Evolutionary conservation across 1,284 basidiomycete species (phyloP), one percentile per base, ranked within the genome.

Genomic region (Pseudozyma flocculosa): DNA sequence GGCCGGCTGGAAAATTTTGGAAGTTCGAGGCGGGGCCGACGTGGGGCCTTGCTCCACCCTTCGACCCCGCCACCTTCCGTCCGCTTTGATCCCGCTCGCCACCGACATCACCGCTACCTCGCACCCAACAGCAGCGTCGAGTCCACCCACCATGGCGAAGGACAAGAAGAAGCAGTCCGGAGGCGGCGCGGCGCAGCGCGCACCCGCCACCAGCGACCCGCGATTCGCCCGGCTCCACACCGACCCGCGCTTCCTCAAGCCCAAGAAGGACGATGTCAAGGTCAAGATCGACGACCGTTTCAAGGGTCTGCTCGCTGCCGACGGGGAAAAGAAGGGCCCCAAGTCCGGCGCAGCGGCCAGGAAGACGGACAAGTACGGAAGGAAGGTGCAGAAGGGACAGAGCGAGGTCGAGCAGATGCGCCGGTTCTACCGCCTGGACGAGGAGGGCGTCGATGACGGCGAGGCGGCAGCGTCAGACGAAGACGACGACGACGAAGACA

Each of bases 221-320:
- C 70, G 94, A 32, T 97, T 98, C 79, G 85, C 89, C 29, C 84
- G 89, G 52, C 82, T 97, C 47, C 88, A 87, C 78, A 87, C 89
- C 26, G 94, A 98, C 79, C 94, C 94, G 48, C 86, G 94, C 50
- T 98, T 98, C 81, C 83, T 93, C 34, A 84, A 85, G 21, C 88
- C 89, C 0, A 89, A 86, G 74, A 88, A 87, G 78, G 86, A 88
- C 43, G 82, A 86, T 48, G 82, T 86, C 67, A 95, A 93, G 79
- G 87, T 95, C 45, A 85, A 88, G 56, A 85, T 97, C 37, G 94
- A 98, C 78, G 88, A 94, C 15, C 87, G 94, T n/a, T 98, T 98
- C 84, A 90, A 88, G 78, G 82, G 83, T 56, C 83, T 95, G 18
- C 85, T 97, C 45, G 81, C 84, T 19, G 82, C 78, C 63, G 79